These are phyloP conservation scores for Hypoxylon sp. DNA, from an alignment of 2,329 filamentous ascomycete genomes.

Conservation along the genomic window DNA sequence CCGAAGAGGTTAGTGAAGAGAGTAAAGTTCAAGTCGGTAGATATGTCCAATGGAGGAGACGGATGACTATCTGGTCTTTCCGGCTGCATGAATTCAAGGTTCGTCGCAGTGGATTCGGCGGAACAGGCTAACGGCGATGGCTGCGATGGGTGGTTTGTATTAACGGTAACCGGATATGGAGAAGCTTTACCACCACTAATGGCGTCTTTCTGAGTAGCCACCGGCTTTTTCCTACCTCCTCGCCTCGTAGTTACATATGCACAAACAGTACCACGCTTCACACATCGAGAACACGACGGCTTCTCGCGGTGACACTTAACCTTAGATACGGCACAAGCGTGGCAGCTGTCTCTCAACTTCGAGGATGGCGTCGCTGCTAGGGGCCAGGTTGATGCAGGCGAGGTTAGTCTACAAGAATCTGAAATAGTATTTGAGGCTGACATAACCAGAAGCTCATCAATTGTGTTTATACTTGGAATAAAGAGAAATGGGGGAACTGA, in stretches of 20 bases:
- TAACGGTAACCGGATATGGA: background rate
- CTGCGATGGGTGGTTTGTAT: background rate
- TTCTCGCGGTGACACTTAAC: background rate
- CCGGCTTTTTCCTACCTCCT: background rate
- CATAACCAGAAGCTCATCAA: background rate
- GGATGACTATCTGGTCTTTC: background rate
- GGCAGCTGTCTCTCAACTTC: background rate
- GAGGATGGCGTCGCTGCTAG: background rate
- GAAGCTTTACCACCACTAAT: background rate
- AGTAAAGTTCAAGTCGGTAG: background rate
- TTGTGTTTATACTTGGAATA: background rate
- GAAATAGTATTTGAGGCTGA: background rate
- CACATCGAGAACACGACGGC: background rate
- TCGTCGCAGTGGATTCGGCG: background rate
- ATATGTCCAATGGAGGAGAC: background rate
- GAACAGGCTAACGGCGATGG: background rate
- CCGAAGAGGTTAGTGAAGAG: background rate
- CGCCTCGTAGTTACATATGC: background rate
- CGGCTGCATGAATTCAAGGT: background rate
- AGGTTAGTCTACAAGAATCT: background rate
- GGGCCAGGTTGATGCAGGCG: background rate
- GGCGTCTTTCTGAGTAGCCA: background rate
- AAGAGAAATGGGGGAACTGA: background rate
- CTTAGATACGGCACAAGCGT: background rate
- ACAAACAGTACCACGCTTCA: background rate